These are phyloP conservation scores for Hypoxylon sp. DNA, from an alignment of 2,329 filamentous ascomycete species.

Conservation along the genomic window DNA sequence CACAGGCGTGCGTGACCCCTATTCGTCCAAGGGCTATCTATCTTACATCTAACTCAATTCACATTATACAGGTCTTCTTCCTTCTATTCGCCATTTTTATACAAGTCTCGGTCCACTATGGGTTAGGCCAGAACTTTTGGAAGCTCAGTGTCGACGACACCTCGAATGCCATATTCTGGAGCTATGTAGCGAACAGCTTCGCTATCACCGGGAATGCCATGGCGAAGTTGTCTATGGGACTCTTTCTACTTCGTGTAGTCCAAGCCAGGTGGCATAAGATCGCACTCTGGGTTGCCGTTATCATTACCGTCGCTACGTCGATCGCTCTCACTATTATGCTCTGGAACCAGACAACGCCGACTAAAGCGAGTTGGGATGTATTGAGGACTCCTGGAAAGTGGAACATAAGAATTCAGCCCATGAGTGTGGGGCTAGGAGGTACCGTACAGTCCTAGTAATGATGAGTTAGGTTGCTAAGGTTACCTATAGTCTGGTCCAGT, in stretches of 20 bases:
- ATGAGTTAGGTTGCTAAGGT: constrained; percentile 35
- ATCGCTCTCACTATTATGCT: constrained; percentile 55
- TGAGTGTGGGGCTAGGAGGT: constrained; percentile 57
- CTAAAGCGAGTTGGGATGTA: constrained; percentile 56
- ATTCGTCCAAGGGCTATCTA: neutral
- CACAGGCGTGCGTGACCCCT: constrained; percentile 50
- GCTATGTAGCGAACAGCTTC: constrained; percentile 57
- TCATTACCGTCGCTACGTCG: constrained; percentile 54
- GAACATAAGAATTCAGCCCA: constrained; percentile 56
- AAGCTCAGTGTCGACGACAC: constrained; percentile 51
- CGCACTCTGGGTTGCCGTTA: constrained; percentile 54
- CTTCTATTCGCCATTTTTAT: constrained; percentile 55
- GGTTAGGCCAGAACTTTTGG: constrained; percentile 56
- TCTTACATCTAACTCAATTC: constrained; percentile 2
- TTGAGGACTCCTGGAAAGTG: constrained; percentile 55
- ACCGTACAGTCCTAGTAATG: constrained; percentile 1
- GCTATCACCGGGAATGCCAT: constrained; percentile 57
- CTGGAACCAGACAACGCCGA: constrained; percentile 58
- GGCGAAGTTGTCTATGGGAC: constrained; percentile 58
- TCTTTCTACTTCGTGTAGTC: constrained; percentile 58
- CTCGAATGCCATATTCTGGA: constrained; percentile 58
- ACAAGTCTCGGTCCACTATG: constrained; percentile 56
- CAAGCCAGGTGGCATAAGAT: constrained; percentile 55
- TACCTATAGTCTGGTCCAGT: constrained; percentile 56
- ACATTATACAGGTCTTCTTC: constrained; percentile 48